Evolutionary conservation across 2,329 filamentous ascomycete species (phyloP), one percentile per base, ranked within the genome.

Genomic region (Claviceps capensis): DNA sequence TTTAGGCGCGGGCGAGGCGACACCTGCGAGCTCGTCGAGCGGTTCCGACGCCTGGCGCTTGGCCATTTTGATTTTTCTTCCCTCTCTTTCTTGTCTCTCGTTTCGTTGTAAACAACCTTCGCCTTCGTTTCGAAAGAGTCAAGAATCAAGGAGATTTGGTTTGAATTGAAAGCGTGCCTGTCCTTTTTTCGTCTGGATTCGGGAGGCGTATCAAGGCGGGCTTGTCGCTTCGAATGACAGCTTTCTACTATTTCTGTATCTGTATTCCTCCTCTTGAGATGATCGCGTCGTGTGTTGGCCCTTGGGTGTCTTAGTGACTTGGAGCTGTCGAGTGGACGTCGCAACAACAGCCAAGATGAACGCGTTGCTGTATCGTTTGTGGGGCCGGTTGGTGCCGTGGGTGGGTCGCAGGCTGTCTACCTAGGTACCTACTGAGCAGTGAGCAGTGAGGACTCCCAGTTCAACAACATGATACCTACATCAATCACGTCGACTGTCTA

Each of bases 31-130:
- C 55, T 81, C 77, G 40, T 82, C 79, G 41, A 83, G 71, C 43
- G 78, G 71, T 63, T 83, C 79, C 34, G 75, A 74, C 52, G 80
- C 81, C 53, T 75, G 74, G 55, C 81, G 75, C 68, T 84, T 83
- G 50, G 69, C 67, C 72, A 70, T 70, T 19, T 3, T 42, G 30
- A 4, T 42, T 4, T 42, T 19, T 37, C 17, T 22, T 16, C 4
- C 13, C 30, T 19, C 5, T 40, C 1, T 22, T 38, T 26, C 37
- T 26, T 26, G 22, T 41, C 37, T 14, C 7, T 48, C 16, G 19
- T 11, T 11, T 34, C 4, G 30, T 34, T 34, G 4, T 11, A 34
- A 4, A 34, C 3, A 34, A 11, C 9, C 30, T 34, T 34, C 9
- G 30, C 30, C 30, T 34, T 34, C 9, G 30, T 34, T 34, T 34